Percentiles rank a stretch among this genome's conserved stretches.
These are phyloP conservation scores for Boletales sp. DNA, from an alignment of 768 basidiomycete species.

Conservation along the genomic window DNA sequence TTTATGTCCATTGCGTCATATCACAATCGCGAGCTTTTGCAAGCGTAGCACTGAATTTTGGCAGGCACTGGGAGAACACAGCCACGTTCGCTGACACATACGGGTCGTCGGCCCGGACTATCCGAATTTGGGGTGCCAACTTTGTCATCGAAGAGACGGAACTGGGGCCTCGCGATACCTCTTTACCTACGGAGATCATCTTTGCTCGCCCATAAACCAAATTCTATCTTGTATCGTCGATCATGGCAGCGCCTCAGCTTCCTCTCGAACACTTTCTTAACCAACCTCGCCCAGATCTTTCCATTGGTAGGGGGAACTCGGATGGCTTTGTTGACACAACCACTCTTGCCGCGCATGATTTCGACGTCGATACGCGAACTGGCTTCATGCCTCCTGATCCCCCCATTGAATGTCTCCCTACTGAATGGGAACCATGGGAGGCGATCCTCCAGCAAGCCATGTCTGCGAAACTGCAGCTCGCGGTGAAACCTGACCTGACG, in stretches of 20 bases:
- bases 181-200: too few species aligned
- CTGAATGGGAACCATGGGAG: constrained; percentile 74
- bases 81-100: background rate
- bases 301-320: constrained; percentile 15
- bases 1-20: background rate
- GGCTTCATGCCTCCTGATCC: constrained; percentile 88
- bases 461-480: constrained; percentile 51
- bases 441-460: constrained; percentile 48
- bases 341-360: constrained; percentile 79
- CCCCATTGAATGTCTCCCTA: constrained; percentile 61
- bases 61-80: background rate
- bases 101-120: too few species aligned
- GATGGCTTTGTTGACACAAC: constrained; percentile 42
- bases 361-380: constrained; percentile 86
- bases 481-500: constrained; percentile 38
- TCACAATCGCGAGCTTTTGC: too few species aligned
- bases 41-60: background rate
- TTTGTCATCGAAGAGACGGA: too few species aligned
- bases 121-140: too few species aligned
- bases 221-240: too few species aligned
- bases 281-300: constrained; percentile 31
- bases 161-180: too few species aligned
- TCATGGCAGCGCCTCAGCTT: too few species aligned
- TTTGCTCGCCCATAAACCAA: too few species aligned
- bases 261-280: constrained; percentile 29